phyloP scores from a whole-genome alignment of 768 basidiomycete species.

The Tremella yokohamensis region DNA sequence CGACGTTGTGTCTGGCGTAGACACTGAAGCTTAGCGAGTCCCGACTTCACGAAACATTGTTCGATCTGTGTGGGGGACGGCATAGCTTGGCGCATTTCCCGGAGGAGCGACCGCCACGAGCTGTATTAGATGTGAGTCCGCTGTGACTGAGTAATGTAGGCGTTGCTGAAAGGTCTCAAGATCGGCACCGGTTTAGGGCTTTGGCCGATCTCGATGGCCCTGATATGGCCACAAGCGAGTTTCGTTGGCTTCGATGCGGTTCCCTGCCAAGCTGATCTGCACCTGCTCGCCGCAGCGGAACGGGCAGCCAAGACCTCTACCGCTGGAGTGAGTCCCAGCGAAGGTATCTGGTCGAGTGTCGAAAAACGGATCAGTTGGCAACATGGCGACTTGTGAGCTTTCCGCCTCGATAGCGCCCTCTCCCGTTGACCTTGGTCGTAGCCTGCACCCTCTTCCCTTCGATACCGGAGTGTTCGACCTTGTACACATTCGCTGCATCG shows the following conservation, averaged over 20 bases:
- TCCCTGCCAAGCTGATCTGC: conserved; percentile 39
- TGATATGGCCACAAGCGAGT: conserved; percentile 30
- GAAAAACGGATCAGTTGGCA: conserved; percentile 41
- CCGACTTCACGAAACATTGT: conserved; percentile 41
- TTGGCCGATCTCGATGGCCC: conserved; percentile 47
- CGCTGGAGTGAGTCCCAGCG: conserved; percentile 4
- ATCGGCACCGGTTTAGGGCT: conserved; percentile 44
- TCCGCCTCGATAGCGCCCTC: neutral
- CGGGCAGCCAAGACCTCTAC: conserved; percentile 13
- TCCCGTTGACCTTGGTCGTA: conserved; percentile 7
- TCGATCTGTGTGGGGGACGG: conserved; percentile 23
- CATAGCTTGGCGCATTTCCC: conserved; percentile 29
- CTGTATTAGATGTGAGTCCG: conserved; percentile 41
- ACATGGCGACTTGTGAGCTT: conserved; percentile 44
- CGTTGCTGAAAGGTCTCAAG: conserved; percentile 14
- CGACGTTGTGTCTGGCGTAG: neutral
- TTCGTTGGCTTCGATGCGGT: conserved; percentile 48
- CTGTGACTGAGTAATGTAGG: neutral
- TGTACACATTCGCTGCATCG: conserved; percentile 46
- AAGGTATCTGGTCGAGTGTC: conserved; percentile 39
- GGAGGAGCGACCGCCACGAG: conserved; percentile 25
- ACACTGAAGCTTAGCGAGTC: conserved; percentile 33
- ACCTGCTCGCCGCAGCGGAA: conserved; percentile 28
- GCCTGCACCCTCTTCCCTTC: conserved; percentile 45
- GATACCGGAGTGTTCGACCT: conserved; percentile 49